A percentile compares a stretch with the other conserved stretches of the same genome.
Conservation (phyloP, 306 rosid genomes). For the Pyrus betulifolia region DNA sequence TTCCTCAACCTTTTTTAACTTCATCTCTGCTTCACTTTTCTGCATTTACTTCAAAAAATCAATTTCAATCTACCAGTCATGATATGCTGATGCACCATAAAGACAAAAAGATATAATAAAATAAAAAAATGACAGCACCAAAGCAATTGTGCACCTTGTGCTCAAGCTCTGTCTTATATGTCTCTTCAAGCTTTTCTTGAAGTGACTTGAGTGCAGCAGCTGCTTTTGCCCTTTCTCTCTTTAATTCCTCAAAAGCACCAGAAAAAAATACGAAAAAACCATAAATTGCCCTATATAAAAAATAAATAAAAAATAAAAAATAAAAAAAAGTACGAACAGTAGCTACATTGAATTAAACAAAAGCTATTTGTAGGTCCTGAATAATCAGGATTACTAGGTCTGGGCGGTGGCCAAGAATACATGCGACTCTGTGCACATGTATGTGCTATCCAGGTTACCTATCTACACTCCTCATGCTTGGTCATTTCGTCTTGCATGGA, state of each 20-base stretch:
- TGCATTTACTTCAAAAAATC: constrained; percentile 30
- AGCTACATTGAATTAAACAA: background rate
- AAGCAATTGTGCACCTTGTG: constrained; percentile 50
- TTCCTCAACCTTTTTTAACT: constrained; percentile 48
- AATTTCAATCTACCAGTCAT: constrained; percentile 23
- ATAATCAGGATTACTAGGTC: background rate
- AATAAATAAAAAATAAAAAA: background rate
- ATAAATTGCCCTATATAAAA: background rate
- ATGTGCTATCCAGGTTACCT: background rate
- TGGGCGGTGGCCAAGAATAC: background rate
- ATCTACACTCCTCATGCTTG: background rate
- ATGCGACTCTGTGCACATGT: background rate
- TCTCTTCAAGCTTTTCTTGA: constrained; percentile 84
- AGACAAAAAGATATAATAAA: background rate
- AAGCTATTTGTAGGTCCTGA: background rate
- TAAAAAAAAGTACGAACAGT: background rate
- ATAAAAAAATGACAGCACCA: constrained; percentile 7
- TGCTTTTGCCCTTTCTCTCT: constrained; percentile 78
- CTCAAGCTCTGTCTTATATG: constrained; percentile 63
- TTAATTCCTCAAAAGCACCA: constrained; percentile 73
- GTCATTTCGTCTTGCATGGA: background rate
- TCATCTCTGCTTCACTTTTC: constrained; percentile 61
- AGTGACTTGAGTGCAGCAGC: constrained; percentile 76
- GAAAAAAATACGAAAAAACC: constrained; percentile 7
- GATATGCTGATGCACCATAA: constrained; percentile 7